Evolutionary conservation across 352 stramenopile genomes (phyloP).

Genomic region (Phytophthora tubulina): DNA sequence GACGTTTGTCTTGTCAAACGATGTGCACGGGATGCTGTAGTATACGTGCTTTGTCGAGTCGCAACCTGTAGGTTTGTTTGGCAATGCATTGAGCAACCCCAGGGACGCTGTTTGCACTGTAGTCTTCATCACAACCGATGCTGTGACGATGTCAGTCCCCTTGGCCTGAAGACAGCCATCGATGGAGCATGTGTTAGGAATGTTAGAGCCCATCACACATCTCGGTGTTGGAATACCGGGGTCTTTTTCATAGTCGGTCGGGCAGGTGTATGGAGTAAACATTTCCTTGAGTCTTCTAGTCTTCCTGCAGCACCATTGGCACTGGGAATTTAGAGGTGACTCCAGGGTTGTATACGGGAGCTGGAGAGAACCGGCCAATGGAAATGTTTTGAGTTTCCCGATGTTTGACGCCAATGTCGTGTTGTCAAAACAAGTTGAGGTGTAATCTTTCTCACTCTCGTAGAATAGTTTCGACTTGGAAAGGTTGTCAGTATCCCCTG

Average conservation of each 20-base stretch:
- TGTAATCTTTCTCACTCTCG: not conserved
- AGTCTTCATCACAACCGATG: not conserved
- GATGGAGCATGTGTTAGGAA: no score
- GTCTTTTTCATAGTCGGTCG: not conserved
- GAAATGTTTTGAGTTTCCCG: no score
- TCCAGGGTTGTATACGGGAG: not conserved
- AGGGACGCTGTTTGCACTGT: conserved; percentile 35
- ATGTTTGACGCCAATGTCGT: conserved; percentile 4
- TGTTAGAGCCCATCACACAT: no score
- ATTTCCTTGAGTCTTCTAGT: conserved; percentile 12
- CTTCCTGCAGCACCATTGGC: conserved; percentile 25
- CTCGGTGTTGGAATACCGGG: no score
- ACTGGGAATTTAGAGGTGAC: not conserved
- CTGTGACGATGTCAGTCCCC: no score
- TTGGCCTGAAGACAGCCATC: no score
- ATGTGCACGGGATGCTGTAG: conserved; percentile 27
- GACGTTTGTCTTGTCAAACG: conserved; percentile 15
- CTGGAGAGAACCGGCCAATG: not conserved
- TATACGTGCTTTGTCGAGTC: conserved; percentile 25
- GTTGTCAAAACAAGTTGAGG: conserved; percentile 13
- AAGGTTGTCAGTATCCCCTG: no score
- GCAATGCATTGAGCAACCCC: conserved; percentile 40
- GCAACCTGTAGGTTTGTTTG: not conserved
- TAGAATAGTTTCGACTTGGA: not conserved
- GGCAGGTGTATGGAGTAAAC: conserved; percentile 1